These are phyloP conservation scores for Sarocladium oryzae DNA, from an alignment of 2,329 filamentous ascomycete species.

Conservation along the genomic window DNA sequence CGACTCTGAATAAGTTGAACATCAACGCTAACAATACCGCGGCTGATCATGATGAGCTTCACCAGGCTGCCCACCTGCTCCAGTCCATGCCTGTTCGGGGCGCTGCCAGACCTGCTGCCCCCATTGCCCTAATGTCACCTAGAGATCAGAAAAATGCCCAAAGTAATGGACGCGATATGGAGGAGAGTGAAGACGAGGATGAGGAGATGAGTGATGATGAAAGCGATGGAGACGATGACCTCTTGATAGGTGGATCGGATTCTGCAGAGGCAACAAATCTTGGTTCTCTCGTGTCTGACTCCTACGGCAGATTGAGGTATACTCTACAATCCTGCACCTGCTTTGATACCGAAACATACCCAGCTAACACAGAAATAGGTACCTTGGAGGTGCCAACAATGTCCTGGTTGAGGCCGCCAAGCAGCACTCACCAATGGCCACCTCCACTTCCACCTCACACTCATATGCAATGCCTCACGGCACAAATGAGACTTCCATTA, in stretches of 20 bases:
- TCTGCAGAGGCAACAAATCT: constrained; percentile 9
- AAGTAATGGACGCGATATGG: not conserved
- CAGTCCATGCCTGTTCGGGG: constrained; percentile 11
- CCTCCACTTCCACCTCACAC: not conserved
- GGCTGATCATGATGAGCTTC: constrained; percentile 10
- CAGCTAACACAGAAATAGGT: not conserved
- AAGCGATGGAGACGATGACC: not conserved
- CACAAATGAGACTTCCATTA: not conserved
- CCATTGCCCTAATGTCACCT: no score
- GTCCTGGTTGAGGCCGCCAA: constrained; percentile 10
- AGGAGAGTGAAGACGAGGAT: not conserved
- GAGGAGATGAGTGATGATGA: constrained; percentile 7
- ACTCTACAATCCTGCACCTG: not conserved
- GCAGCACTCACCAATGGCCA: not conserved
- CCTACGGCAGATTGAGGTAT: constrained; percentile 20
- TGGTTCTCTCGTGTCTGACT: constrained; percentile 20
- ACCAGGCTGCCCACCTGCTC: constrained; percentile 13
- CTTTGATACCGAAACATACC: no score
- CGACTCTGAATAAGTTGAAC: not conserved
- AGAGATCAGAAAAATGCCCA: no score
- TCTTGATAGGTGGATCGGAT: not conserved
- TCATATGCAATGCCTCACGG: not conserved
- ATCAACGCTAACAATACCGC: not conserved
- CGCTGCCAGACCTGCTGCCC: not conserved
- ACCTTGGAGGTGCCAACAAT: constrained; percentile 16